phyloP scores from a whole-genome alignment of 257 asterid genomes.

The Rubia yunnanensis region DNA sequence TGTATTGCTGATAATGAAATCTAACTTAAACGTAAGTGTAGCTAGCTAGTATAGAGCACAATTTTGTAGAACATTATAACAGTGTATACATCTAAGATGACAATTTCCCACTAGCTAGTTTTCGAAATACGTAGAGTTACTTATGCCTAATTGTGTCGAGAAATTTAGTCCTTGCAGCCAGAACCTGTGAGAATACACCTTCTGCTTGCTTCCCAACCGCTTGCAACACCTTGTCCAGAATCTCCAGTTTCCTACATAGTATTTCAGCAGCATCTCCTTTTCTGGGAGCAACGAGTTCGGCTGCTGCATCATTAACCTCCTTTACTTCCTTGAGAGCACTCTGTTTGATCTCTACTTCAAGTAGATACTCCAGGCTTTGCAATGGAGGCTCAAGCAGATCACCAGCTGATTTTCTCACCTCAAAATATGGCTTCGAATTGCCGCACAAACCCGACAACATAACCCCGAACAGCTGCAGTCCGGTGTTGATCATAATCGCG shows the following conservation, averaged over 20 bases:
- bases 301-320: slow-evolving; percentile 34
- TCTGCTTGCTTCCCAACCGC: slow-evolving; percentile 30
- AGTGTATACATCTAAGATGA: too few relatives aligned
- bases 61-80: neutral
- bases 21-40: neutral
- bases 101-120: too few relatives aligned
- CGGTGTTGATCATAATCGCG: slow-evolving; percentile 22
- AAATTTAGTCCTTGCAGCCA: slow-evolving; percentile 47
- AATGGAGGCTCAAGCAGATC: slow-evolving; percentile 25
- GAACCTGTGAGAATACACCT: slow-evolving; percentile 36
- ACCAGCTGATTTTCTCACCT: slow-evolving; percentile 21
- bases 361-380: slow-evolving; percentile 27
- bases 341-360: slow-evolving; percentile 18
- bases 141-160: slow-evolving; percentile 32
- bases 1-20: neutral
- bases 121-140: neutral
- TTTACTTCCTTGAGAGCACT: slow-evolving; percentile 36
- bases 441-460: slow-evolving; percentile 37
- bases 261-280: slow-evolving; percentile 17
- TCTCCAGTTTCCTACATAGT: slow-evolving; percentile 29
- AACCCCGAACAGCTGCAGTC: slow-evolving; percentile 36
- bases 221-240: slow-evolving; percentile 27
- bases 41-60: neutral
- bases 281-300: slow-evolving; percentile 2
- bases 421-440: slow-evolving; percentile 28